Base-by-base conservation (phyloP, 805 yeast genomes). In the Metschnikowia colocasiae region DNA sequence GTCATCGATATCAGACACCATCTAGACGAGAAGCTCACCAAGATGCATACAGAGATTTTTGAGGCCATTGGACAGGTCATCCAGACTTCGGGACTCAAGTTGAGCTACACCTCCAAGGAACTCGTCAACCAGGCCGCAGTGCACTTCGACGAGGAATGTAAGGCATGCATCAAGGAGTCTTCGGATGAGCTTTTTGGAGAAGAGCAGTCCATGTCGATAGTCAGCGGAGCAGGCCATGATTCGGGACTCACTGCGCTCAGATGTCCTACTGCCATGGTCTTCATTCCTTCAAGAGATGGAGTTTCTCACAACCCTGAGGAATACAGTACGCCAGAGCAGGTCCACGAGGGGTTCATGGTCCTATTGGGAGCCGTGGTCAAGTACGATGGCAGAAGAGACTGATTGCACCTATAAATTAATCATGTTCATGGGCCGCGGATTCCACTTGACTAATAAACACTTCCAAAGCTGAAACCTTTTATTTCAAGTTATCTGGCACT, bases 141-240 rank as follows among this genome's bases (percentile, higher is more conserved):
- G 12, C 69, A 75, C 35, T 84, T 83, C 64, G 69, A 81, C 54
- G 60, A 72, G n/a, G 63, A 67, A 1, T 76, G 83, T 56, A 68
- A 80, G 43, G 60, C 66, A 2, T 73, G 82, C 52, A 82, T 83
- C 16, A 64, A 69, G 35, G 71, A 75, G 19, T 69, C 85, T 16
- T 82, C 88, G 0, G 51, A 58, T 16, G 78, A 73, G 22, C 58
- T 78, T 30, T 78, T 74, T 47, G 81, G 82, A 1, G 63, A 65
- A 22, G 73, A 68, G 1, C 60, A 70, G 32, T 66, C 69, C 9
- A 64, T 71, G 34, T 73, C 68, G 32, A 80, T 82, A 44, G 73
- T 75, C 39, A 78, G 85, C 53, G 89, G 91, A 25, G 88, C 90
- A 4, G 88, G 87, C 9, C 91, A 84, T 54, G 91, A 84, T 58